These are phyloP conservation scores for Salix exigua DNA, from an alignment of 345 rosid species.

Conservation along the genomic window DNA sequence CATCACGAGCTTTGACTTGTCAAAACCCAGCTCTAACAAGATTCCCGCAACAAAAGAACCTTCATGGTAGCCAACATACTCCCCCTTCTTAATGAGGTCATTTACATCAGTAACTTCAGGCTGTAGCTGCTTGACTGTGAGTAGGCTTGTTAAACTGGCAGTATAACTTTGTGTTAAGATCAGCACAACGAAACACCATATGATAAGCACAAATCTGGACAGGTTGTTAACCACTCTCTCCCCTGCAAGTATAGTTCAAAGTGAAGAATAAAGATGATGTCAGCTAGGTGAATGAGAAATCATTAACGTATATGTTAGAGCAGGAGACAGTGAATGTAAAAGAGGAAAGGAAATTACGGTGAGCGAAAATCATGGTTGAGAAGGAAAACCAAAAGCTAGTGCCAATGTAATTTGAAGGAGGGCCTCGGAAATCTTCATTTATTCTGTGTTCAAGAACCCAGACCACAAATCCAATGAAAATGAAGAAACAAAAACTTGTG, in stretches of 20 bases:
- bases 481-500: constrained; percentile 42
- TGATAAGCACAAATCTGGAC: constrained; percentile 40
- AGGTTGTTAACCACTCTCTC: constrained; percentile 56
- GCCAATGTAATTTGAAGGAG: constrained; percentile 37
- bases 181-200: constrained; percentile 68
- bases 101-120: constrained; percentile 44
- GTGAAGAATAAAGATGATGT: no score
- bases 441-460: constrained; percentile 72
- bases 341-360: constrained; percentile 5
- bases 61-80: constrained; percentile 38
- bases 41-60: constrained; percentile 42
- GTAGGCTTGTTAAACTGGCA: constrained; percentile 56
- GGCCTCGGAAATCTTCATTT: constrained; percentile 62
- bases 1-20: neutral
- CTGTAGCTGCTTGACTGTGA: constrained; percentile 46
- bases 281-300: neutral
- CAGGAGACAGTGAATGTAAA: neutral
- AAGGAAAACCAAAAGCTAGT: constrained; percentile 71
- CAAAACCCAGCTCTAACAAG: constrained; percentile 19
- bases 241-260: constrained; percentile 28
- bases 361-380: constrained; percentile 62
- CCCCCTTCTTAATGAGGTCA: constrained; percentile 37
- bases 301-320: neutral
- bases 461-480: constrained; percentile 51
- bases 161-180: constrained; percentile 68